Evolutionary conservation across 371 early-diverging fungal species (phyloP).

Genomic region (Lichtheimia hyalospora): DNA sequence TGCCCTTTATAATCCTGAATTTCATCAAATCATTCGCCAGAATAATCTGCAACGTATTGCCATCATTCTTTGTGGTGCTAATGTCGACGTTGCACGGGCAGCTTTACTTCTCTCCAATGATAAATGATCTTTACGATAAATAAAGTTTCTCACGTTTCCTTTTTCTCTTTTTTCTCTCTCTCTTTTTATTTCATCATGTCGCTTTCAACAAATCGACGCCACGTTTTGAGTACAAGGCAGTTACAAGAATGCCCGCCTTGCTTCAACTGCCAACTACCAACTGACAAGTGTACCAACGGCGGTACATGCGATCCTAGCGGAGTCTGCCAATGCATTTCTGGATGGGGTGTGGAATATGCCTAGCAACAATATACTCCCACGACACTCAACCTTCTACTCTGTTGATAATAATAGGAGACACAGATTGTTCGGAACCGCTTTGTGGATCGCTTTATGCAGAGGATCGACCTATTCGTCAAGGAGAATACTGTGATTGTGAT

Average conservation of each 20-base stretch:
- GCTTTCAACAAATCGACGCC: not conserved
- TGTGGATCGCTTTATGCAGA: slow-evolving; percentile 42
- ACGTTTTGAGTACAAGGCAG: slow-evolving; percentile 10
- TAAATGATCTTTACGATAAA: too few species aligned
- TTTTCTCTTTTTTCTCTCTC: not conserved
- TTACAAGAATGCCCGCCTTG: slow-evolving; percentile 45
- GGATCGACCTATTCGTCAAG: slow-evolving; percentile 30
- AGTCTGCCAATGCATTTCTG: slow-evolving; percentile 34
- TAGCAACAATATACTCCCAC: not conserved
- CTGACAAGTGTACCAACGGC: slow-evolving; percentile 40
- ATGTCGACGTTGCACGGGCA: slow-evolving; percentile 34
- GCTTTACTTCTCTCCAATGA: slow-evolving; percentile 18
- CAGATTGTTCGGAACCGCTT: slow-evolving; percentile 40
- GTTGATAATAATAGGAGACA: slow-evolving; percentile 30
- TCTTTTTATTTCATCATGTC: not conserved
- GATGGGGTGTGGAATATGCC: slow-evolving; percentile 38
- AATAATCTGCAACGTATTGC: slow-evolving; percentile 29
- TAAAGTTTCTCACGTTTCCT: too few species aligned
- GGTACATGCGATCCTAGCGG: slow-evolving; percentile 43
- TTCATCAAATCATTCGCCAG: slow-evolving; percentile 18
- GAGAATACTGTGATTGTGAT: slow-evolving; percentile 40
- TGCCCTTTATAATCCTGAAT: slow-evolving; percentile 41
- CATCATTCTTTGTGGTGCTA: slow-evolving; percentile 45
- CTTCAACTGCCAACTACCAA: slow-evolving; percentile 46
- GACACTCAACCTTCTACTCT: not conserved